phyloP scores from a whole-genome alignment of 352 stramenopile species.

The Phytophthora fragariae region DNA sequence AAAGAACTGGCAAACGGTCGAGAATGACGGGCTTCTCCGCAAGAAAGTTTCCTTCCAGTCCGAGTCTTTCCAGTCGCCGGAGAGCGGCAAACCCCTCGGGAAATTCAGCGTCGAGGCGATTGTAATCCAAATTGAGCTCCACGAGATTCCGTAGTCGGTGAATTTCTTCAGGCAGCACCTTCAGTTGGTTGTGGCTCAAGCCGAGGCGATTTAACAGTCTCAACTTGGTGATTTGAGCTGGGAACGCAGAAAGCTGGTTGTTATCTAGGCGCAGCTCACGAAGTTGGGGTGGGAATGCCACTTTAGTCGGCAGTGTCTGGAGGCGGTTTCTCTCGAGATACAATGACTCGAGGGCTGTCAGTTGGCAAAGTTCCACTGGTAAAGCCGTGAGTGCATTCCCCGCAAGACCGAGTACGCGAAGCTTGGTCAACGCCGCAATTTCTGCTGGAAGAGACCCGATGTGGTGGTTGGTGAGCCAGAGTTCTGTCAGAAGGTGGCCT shows the following conservation, averaged over 20 bases:
- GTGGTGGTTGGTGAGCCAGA: constrained; percentile 78
- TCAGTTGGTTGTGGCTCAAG: constrained; percentile 67
- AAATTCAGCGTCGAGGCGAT: constrained; percentile 50
- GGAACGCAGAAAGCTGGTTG: constrained; percentile 63
- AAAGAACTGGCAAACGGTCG: constrained; percentile 41
- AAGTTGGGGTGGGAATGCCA: constrained; percentile 49
- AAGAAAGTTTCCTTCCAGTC: constrained; percentile 69
- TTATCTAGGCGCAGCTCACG: constrained; percentile 62
- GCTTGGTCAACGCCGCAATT: constrained; percentile 53
- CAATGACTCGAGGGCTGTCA: constrained; percentile 57
- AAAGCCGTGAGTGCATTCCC: constrained; percentile 64
- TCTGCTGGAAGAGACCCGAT: constrained; percentile 50
- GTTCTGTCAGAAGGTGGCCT: constrained; percentile 52
- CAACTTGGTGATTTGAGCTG: constrained; percentile 56
- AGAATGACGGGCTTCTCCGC: constrained; percentile 31
- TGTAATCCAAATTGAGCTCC: constrained; percentile 74
- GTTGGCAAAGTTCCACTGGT: constrained; percentile 43
- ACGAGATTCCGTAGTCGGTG: constrained; percentile 65
- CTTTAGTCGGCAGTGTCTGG: constrained; percentile 40
- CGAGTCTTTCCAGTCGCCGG: constrained; percentile 60
- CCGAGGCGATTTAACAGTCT: constrained; percentile 64
- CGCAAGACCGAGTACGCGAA: constrained; percentile 65
- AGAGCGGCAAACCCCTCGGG: constrained; percentile 51
- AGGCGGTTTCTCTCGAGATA: constrained; percentile 77
- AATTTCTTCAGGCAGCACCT: constrained; percentile 50